Percentiles rank a stretch among this genome's conserved stretches.
These are phyloP conservation scores for Effrenium voratum DNA, from an alignment of 73 alveolate genomes.

Conservation along the genomic window DNA sequence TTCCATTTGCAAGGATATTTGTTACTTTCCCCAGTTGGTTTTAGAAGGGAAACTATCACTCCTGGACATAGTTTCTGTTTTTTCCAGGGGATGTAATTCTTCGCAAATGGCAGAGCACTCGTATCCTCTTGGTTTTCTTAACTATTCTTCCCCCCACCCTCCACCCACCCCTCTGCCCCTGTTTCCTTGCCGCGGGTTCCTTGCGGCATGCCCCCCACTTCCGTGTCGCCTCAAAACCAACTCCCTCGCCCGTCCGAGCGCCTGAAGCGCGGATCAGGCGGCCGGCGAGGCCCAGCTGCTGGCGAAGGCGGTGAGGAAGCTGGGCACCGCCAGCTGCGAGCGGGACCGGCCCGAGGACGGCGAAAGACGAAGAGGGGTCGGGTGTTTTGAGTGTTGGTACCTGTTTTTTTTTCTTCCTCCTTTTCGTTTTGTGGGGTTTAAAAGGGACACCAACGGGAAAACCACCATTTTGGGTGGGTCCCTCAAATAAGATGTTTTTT, in stretches of 20 bases:
- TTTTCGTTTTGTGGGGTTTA: no score
- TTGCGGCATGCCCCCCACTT: neutral
- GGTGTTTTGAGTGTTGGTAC: no score
- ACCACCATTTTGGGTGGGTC: no score
- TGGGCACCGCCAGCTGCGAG: conserved; percentile 62
- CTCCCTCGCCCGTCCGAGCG: neutral
- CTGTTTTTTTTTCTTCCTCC: no score
- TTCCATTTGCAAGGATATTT: no score
- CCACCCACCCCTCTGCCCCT: neutral
- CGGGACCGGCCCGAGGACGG: conserved; percentile 40
- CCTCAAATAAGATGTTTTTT: no score
- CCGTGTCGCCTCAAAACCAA: neutral
- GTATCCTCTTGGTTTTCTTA: neutral
- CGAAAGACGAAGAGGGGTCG: no score
- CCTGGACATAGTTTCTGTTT: neutral
- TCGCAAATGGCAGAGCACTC: neutral
- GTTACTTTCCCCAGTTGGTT: no score
- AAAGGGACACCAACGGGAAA: no score
- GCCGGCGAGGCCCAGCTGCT: conserved; percentile 35
- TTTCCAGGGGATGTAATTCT: neutral
- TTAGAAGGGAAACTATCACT: neutral
- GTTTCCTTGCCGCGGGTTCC: neutral
- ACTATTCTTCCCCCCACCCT: neutral
- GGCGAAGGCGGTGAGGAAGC: conserved; percentile 57
- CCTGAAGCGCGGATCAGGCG: neutral